These are phyloP conservation scores for Zygoascus meyerae DNA, from an alignment of 1,139 yeast genomes.

Conservation along the genomic window DNA sequence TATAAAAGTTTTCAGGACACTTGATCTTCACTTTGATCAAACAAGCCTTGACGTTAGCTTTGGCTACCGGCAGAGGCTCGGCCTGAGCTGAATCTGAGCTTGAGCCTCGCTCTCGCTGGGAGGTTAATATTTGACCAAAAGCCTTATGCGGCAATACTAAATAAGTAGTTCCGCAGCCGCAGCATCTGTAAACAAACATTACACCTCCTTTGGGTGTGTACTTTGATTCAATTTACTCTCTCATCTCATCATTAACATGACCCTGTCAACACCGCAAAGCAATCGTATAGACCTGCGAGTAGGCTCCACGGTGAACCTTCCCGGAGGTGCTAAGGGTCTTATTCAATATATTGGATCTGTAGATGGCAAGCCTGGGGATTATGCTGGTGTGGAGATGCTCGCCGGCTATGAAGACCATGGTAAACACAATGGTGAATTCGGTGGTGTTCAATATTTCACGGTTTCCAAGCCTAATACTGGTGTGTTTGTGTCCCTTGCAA, in stretches of 20 bases:
- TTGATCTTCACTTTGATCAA: too few relatives aligned
- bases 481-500: conserved; percentile 63
- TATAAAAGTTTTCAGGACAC: too few relatives aligned
- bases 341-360: conserved; percentile 71
- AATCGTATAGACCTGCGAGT: conserved; percentile 23
- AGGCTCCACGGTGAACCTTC: conserved; percentile 39
- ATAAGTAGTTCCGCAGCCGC: background rate
- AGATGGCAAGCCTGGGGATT: conserved; percentile 66
- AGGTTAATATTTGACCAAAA: too few relatives aligned
- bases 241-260: conserved; percentile 5
- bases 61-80: too few relatives aligned
- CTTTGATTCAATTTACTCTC: background rate
- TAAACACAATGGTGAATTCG: conserved; percentile 68
- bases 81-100: too few relatives aligned
- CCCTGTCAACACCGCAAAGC: conserved; percentile 12
- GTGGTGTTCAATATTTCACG: conserved; percentile 53
- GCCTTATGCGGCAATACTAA: background rate
- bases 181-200: conserved; percentile 1
- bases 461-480: conserved; percentile 65
- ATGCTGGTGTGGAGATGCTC: conserved; percentile 79
- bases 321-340: conserved; percentile 47
- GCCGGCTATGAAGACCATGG: conserved; percentile 65
- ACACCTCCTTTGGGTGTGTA: background rate
- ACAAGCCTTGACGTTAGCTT: too few relatives aligned
- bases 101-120: too few relatives aligned